Base-by-base conservation (phyloP, 108 stramenopile species). In the Nitzschia sp. region DNA sequence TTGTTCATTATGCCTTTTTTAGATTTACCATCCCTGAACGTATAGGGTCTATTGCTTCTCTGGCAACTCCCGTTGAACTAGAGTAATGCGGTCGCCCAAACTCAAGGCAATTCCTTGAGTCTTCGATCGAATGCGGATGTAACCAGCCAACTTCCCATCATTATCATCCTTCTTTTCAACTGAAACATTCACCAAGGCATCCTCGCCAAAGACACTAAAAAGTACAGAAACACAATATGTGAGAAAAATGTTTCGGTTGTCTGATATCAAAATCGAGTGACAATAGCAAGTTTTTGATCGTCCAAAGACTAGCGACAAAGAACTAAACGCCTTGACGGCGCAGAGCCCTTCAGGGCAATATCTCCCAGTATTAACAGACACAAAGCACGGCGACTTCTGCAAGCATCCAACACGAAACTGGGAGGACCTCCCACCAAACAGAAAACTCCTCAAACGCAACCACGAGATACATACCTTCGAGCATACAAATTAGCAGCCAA, bases 101-200 rank as follows among this genome's bases (percentile, higher is more conserved):
- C 97, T 96, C 65, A 99, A 80, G 9, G 99, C 99, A 67, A 99
- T 98, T 55, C 99, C 99, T 77, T 99, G 99, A 22, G 99, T 98
- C 86, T 99, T 99, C 37, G 95, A 95, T 22, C 99, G 90, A 65
- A 99, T 99, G 58, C 99, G 90, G 50, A 98, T 97, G 87, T 98
- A 97, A 9, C 99, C 99, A 41, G 94, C 84, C 37, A 99, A 86
- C 68, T 96, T 93, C 11, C 96, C 97, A 54, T 94, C 95, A 53
- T 90, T 96, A 71, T 97, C 97, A n/a, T 92, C 92, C 77, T 98
- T 98, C 86, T 96, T 93, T 71, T 98, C 98, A 15, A 99, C 96
- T 29, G 94, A 96, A 0, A 98, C 96, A 70, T 99, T 99, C 52
- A 98, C 97, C 51, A 99, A 84, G 8, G 98, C 98, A 78, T 98